phyloP scores from a whole-genome alignment of 2,329 filamentous ascomycete genomes.

The Pleochaeta shiraiana region DNA sequence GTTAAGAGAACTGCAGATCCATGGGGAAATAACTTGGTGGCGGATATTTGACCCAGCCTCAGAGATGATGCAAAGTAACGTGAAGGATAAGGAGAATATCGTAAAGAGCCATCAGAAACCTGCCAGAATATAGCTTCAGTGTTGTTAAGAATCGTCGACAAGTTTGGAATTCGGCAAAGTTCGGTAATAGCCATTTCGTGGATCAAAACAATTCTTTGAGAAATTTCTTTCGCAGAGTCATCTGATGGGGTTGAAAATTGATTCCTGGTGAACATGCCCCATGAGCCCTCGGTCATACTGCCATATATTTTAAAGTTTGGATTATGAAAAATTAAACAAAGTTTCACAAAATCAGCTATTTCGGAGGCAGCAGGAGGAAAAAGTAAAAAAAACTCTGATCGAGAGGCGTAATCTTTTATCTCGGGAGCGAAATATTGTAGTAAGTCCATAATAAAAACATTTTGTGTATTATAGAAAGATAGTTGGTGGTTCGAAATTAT shows the following conservation, averaged over 20 bases:
- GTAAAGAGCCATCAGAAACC: constrained; percentile 10
- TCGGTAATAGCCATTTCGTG: constrained; percentile 12
- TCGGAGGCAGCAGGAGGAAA: constrained; percentile 23
- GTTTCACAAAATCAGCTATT: constrained; percentile 21
- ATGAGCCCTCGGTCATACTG: constrained; percentile 24
- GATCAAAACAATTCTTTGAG: constrained; percentile 12
- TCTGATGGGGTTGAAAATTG: not conserved
- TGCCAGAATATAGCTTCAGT: constrained; percentile 12
- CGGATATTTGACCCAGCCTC: constrained; percentile 18
- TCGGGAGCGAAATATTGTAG: constrained; percentile 7
- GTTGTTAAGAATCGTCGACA: constrained; percentile 6
- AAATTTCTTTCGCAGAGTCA: constrained; percentile 4
- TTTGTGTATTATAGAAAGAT: constrained; percentile 10
- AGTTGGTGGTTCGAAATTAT: constrained; percentile 6
- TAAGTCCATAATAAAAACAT: constrained; percentile 5
- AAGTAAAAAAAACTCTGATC: constrained; percentile 25
- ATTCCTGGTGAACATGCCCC: constrained; percentile 23
- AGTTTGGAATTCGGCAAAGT: constrained; percentile 10
- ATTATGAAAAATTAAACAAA: constrained; percentile 25
- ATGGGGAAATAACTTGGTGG: constrained; percentile 24
- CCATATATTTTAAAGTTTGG: constrained; percentile 23
- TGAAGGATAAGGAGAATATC: constrained; percentile 16
- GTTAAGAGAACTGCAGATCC: constrained; percentile 26
- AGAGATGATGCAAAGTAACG: constrained; percentile 6
- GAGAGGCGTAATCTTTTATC: not conserved